Conservation (phyloP, 2,329 filamentous ascomycete species). For the Verticillium tricorpus region DNA sequence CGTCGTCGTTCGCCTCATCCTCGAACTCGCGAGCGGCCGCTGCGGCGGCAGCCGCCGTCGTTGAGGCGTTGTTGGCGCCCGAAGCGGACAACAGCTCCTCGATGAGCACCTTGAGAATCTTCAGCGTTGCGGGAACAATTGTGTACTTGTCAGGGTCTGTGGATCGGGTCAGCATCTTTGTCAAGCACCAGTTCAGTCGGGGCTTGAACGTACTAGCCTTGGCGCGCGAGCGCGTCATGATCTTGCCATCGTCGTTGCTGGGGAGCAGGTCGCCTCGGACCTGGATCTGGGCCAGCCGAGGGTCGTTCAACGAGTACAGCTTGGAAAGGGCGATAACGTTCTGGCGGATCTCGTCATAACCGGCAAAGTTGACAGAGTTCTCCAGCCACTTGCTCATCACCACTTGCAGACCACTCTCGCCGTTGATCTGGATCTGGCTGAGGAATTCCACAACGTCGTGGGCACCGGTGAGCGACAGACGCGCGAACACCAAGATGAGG, state of each 20-base stretch:
- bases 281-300: conserved; percentile 69
- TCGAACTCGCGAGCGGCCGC: conserved; percentile 47
- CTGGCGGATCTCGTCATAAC: conserved; percentile 94
- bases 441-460: conserved; percentile 91
- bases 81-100: conserved; percentile 84
- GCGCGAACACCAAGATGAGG: conserved; percentile 89
- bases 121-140: conserved; percentile 79
- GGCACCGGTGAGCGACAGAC: conserved; percentile 78
- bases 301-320: conserved; percentile 81
- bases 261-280: conserved; percentile 92
- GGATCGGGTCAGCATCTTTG: conserved; percentile 19
- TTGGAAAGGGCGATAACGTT: conserved; percentile 94
- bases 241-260: conserved; percentile 62
- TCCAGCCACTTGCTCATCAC: conserved; percentile 95
- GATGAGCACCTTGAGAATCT: conserved; percentile 93
- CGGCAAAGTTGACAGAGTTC: conserved; percentile 95
- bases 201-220: conserved; percentile 60
- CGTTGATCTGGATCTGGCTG: conserved; percentile 74
- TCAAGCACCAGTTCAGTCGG: neutral
- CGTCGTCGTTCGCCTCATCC: conserved; percentile 68
- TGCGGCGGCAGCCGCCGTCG: conserved; percentile 56
- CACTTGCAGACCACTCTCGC: conserved; percentile 77
- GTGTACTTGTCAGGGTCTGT: conserved; percentile 86
- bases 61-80: conserved; percentile 56
- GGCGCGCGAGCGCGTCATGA: conserved; percentile 90